Conservation (phyloP, 2,329 filamentous ascomycete genomes). For the Epichloe elymi region DNA sequence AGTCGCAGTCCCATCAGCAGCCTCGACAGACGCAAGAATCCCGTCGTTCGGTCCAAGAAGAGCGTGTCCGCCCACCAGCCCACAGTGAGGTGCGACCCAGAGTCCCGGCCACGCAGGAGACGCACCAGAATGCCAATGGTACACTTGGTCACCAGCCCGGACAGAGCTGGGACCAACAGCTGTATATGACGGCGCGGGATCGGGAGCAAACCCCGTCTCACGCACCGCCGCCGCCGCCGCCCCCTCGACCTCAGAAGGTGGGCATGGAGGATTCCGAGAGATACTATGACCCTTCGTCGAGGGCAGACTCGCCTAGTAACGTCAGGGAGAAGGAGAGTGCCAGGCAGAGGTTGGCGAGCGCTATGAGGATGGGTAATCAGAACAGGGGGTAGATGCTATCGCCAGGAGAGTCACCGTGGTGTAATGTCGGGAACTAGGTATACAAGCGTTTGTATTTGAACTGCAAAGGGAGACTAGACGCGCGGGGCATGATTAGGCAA, state of each 20-base stretch:
- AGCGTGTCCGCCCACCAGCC: background rate
- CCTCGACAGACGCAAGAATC: slow-evolving; percentile 2
- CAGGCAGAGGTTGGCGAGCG: slow-evolving; percentile 19
- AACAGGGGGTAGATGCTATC: background rate
- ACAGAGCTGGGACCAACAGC: slow-evolving; percentile 4
- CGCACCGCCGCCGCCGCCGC: slow-evolving; percentile 23
- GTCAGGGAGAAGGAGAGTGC: slow-evolving; percentile 17
- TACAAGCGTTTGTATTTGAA: no score
- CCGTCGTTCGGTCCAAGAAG: slow-evolving; percentile 4
- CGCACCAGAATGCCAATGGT: slow-evolving; percentile 9
- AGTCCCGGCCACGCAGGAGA: slow-evolving; percentile 11
- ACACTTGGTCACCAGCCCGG: slow-evolving; percentile 12
- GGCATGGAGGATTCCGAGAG: slow-evolving; percentile 21
- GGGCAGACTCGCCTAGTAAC: slow-evolving; percentile 6
- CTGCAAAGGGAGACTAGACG: no score
- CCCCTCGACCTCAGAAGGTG: slow-evolving; percentile 25
- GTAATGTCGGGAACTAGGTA: no score
- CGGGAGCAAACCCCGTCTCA: slow-evolving; percentile 16
- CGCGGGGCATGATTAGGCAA: no score
- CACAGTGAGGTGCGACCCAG: slow-evolving; percentile 7
- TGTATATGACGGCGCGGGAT: slow-evolving; percentile 11
- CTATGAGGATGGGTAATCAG: slow-evolving; percentile 17
- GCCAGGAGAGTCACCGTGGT: no score
- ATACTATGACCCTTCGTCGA: slow-evolving; percentile 18
- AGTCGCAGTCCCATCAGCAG: slow-evolving; percentile 6